Percentiles rank a stretch among this genome's conserved stretches.
These are phyloP conservation scores for Neurospora sp. DNA, from an alignment of 495 filamentous ascomycete genomes.

Conservation along the genomic window DNA sequence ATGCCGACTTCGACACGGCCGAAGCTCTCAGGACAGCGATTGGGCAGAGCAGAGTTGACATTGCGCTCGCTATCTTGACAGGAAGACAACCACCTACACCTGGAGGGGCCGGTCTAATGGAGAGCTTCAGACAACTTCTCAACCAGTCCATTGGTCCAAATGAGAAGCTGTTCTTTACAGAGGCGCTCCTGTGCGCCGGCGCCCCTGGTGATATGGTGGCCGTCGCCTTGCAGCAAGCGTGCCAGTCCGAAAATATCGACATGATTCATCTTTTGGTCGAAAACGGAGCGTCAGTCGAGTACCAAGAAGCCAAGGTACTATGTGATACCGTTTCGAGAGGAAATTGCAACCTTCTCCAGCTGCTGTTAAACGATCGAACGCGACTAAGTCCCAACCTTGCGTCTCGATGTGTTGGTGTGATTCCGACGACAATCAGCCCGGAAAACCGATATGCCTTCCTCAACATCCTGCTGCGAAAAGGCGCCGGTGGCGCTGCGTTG, in stretches of 20 bases:
- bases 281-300: slow-evolving; percentile 37
- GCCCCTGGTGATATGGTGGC: slow-evolving; percentile 31
- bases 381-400: slow-evolving; percentile 27
- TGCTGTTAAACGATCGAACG: slow-evolving; percentile 26
- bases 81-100: slow-evolving; percentile 27
- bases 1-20: slow-evolving; percentile 33
- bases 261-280: slow-evolving; percentile 35
- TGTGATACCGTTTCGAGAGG: slow-evolving; percentile 26
- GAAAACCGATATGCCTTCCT: slow-evolving; percentile 32
- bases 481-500: slow-evolving; percentile 27
- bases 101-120: slow-evolving; percentile 24
- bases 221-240: slow-evolving; percentile 28
- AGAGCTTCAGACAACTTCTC: slow-evolving; percentile 31
- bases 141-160: slow-evolving; percentile 28
- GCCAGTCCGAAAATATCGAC: slow-evolving; percentile 29
- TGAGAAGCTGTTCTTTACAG: slow-evolving; percentile 31
- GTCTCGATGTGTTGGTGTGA: slow-evolving; percentile 29
- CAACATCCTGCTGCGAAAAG: slow-evolving; percentile 28
- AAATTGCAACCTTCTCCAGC: slow-evolving; percentile 27
- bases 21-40: slow-evolving; percentile 35
- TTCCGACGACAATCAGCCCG: slow-evolving; percentile 31
- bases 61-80: slow-evolving; percentile 34
- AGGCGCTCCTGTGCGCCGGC: slow-evolving; percentile 37
- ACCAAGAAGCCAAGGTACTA: slow-evolving; percentile 28
- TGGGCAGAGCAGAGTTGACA: slow-evolving; percentile 29